Conservation (phyloP, 805 yeast species). For the Kluyveromyces nonfermentans region DNA sequence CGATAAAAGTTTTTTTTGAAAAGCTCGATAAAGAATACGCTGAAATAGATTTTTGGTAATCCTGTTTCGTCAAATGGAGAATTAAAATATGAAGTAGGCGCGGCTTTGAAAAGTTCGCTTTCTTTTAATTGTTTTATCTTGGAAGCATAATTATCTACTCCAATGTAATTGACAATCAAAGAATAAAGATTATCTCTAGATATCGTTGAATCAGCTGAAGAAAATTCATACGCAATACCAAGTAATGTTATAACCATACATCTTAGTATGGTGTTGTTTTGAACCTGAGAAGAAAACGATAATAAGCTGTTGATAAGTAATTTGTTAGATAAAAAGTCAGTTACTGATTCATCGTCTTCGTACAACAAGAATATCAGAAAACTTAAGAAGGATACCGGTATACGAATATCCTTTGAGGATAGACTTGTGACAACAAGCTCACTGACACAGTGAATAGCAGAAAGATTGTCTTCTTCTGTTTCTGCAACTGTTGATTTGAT, state of each 20-base stretch:
- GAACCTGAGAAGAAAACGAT: conserved; percentile 47
- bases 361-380: conserved; percentile 66
- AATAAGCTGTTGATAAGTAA: conserved; percentile 60
- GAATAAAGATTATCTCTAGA: conserved; percentile 51
- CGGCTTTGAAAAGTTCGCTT: conserved; percentile 37
- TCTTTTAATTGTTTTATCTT: conserved; percentile 68
- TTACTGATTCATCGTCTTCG: conserved; percentile 66
- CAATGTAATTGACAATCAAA: conserved; percentile 60
- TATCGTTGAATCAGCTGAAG: conserved; percentile 45
- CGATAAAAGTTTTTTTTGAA: conserved; percentile 63
- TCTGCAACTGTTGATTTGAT: conserved; percentile 45
- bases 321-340: conserved; percentile 62
- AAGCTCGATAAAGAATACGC: conserved; percentile 49
- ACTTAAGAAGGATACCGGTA: conserved; percentile 69
- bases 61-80: conserved; percentile 72
- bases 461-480: conserved; percentile 49
- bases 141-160: conserved; percentile 68
- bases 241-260: conserved; percentile 64
- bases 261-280: conserved; percentile 47
- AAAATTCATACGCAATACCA: conserved; percentile 78
- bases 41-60: conserved; percentile 74
- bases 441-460: conserved; percentile 65
- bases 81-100: conserved; percentile 40
- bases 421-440: conserved; percentile 63
- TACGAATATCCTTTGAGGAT: conserved; percentile 57